These are phyloP conservation scores for Neocatenulostroma microsporum DNA, from an alignment of 2,329 filamentous ascomycete species.

Conservation along the genomic window DNA sequence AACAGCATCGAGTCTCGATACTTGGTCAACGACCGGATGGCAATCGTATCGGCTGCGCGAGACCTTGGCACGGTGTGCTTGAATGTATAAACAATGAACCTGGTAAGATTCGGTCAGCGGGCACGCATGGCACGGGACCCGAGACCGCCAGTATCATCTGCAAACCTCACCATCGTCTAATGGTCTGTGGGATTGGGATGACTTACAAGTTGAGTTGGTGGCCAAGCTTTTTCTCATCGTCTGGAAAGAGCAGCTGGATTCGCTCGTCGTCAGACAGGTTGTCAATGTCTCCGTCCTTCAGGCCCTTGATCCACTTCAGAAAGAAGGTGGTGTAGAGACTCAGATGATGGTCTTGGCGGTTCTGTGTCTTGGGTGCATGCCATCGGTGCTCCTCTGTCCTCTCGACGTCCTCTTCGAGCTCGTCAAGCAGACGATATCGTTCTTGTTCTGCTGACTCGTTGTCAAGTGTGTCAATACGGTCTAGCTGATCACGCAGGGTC, in stretches of 20 bases:
- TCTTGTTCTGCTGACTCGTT: background rate
- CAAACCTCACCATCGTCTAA: too few relatives aligned
- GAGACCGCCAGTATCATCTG: too few relatives aligned
- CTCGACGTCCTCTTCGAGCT: background rate
- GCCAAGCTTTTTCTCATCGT: background rate
- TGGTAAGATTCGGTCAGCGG: background rate
- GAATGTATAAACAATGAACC: background rate
- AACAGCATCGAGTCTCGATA: slow-evolving; percentile 1
- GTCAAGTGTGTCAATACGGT: background rate
- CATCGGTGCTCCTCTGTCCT: background rate
- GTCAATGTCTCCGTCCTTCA: background rate
- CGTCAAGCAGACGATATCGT: background rate
- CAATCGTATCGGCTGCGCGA: background rate
- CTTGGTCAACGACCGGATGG: background rate
- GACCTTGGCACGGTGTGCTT: background rate
- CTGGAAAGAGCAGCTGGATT: background rate
- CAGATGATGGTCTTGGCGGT: background rate
- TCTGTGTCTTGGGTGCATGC: background rate
- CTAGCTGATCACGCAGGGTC: background rate
- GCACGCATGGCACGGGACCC: too few relatives aligned
- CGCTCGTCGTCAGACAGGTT: background rate
- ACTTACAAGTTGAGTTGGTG: background rate
- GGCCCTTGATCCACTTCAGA: background rate
- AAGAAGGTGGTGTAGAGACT: background rate
- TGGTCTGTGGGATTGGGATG: background rate